Evolutionary conservation across 371 early-diverging fungal genomes (phyloP).

Genomic region (Rhizopus sp.): DNA sequence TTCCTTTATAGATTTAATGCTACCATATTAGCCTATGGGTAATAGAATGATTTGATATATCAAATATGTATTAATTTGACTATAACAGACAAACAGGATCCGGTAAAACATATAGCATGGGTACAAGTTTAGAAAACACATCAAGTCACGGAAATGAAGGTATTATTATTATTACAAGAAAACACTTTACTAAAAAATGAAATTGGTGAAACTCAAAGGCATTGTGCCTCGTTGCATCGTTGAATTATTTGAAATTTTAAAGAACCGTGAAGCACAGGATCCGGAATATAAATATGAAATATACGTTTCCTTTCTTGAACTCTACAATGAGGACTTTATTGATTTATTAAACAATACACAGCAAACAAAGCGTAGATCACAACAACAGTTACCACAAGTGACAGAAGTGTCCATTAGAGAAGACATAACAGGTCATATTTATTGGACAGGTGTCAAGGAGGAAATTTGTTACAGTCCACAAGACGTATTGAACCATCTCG

Average conservation of each 20-base stretch:
- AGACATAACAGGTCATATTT: slow-evolving; percentile 85
- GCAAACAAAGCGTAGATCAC: slow-evolving; percentile 21
- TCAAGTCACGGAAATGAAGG: slow-evolving; percentile 51
- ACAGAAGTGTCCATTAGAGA: slow-evolving; percentile 76
- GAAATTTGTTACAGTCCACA: slow-evolving; percentile 67
- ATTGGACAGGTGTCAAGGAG: slow-evolving; percentile 86
- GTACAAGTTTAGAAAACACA: slow-evolving; percentile 62
- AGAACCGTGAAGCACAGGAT: slow-evolving; percentile 36
- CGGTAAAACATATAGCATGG: slow-evolving; percentile 99
- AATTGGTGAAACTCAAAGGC: slow-evolving; percentile 43
- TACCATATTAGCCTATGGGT: slow-evolving; percentile 94
- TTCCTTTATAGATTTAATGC: slow-evolving; percentile 69
- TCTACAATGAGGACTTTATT: slow-evolving; percentile 95
- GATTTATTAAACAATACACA: slow-evolving; percentile 68
- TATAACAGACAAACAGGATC: slow-evolving; percentile 80
- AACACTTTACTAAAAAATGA: background rate
- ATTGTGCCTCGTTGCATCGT: slow-evolving; percentile 88
- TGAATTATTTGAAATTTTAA: slow-evolving; percentile 56
- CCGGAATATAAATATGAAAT: slow-evolving; percentile 49
- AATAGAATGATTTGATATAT: slow-evolving; percentile 49
- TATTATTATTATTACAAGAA: background rate
- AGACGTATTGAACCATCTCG: slow-evolving; percentile 71
- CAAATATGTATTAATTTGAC: slow-evolving; percentile 48
- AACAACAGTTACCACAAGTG: slow-evolving; percentile 1
- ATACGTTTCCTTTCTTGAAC: slow-evolving; percentile 77